Evolutionary conservation across 2,329 filamentous ascomycete genomes (phyloP), one percentile per base, ranked within the genome.

Genomic region (Aureobasidium sp.): DNA sequence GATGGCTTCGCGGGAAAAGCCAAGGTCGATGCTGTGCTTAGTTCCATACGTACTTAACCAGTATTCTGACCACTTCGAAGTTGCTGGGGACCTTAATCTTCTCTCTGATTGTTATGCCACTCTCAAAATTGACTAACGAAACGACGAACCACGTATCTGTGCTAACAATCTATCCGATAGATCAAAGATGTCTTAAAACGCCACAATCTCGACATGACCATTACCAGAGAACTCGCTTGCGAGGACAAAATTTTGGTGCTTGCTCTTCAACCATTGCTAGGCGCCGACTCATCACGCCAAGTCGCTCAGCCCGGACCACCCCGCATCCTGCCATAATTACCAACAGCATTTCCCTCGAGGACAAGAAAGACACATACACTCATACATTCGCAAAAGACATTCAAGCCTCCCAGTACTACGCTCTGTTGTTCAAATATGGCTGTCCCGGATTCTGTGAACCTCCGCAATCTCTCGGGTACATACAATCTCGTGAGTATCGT

Each of bases 381-480:
- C 14, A 21, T 21, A 30, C 25, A 5, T 6, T 32, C n/a, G 12
- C 6, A 2, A 16, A 14, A 17, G 5, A n/a, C n/a, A n/a, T n/a
- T n/a, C 8, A 14, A 30, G 3, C 14, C 14, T 6, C 11, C 6
- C 14, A 21, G 14, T 4, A 41, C 12, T 24, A 17, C 14, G 14
- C 10, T 38, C 17, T 8, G 6, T 35, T 14, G 2, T 35, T n/a
- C 53, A 54, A 78, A 55, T 63, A 90, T 90, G 86, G 85, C 86
- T 59, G 84, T 85, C 57, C 86, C 87, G 53, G 68, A 78, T 49
- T 75, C 77, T 57, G 80, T 84, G 73, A 87, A 78, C 45, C 77
- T 83, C 61, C 77, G 78, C 58, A 77, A 88, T 72, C 77, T 90
- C 61, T 81, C 70, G 62, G 87, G 86, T 58, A 79, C 77, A 64